A percentile compares a stretch with the other conserved stretches of the same genome.
Evolutionary conservation across 495 filamentous ascomycete species (phyloP).

Genomic region (Glarea lozoyensis): DNA sequence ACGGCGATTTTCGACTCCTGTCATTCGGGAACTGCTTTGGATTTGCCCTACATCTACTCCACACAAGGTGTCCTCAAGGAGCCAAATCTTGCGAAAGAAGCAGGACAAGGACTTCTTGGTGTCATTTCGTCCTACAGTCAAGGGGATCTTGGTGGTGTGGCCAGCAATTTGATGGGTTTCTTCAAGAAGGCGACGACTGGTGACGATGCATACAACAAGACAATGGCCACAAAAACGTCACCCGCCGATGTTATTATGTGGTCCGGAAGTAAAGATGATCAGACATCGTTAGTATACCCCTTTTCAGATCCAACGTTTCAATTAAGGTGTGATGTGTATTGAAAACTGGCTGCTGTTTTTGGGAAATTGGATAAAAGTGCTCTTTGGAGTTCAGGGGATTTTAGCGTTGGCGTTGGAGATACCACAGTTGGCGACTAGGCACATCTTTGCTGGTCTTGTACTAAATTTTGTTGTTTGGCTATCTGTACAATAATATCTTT

Average conservation of each 20-base stretch:
- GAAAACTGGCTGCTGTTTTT: no score
- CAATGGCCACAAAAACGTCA: conserved; percentile 83
- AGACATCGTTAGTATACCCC: conserved; percentile 72
- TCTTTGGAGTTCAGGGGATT: conserved; percentile 3
- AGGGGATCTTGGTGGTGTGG: conserved; percentile 79
- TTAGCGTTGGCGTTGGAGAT: conserved; percentile 18
- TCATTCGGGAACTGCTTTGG: conserved; percentile 92
- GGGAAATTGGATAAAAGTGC: conserved; percentile 5
- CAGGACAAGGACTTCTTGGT: conserved; percentile 83
- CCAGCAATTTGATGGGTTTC: conserved; percentile 73
- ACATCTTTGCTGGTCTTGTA: conserved; percentile 10
- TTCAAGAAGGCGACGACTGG: conserved; percentile 88
- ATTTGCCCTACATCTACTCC: conserved; percentile 95
- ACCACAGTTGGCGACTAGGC: conserved; percentile 12
- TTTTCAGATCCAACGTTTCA: conserved; percentile 8
- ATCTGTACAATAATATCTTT: conserved; percentile 14
- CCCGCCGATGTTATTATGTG: conserved; percentile 97
- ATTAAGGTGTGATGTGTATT: conserved; percentile 5
- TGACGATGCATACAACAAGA: conserved; percentile 70
- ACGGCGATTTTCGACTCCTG: conserved; percentile 99
- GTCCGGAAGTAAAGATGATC: conserved; percentile 91
- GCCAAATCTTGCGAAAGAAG: conserved; percentile 95
- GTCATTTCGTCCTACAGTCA: conserved; percentile 85
- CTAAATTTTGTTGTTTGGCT: conserved; percentile 3
- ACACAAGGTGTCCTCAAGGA: conserved; percentile 95